Evolutionary conservation across 805 yeast species (phyloP), one percentile per base, ranked within the genome.

Genomic region (Isabelozyma pseudorhagii): DNA sequence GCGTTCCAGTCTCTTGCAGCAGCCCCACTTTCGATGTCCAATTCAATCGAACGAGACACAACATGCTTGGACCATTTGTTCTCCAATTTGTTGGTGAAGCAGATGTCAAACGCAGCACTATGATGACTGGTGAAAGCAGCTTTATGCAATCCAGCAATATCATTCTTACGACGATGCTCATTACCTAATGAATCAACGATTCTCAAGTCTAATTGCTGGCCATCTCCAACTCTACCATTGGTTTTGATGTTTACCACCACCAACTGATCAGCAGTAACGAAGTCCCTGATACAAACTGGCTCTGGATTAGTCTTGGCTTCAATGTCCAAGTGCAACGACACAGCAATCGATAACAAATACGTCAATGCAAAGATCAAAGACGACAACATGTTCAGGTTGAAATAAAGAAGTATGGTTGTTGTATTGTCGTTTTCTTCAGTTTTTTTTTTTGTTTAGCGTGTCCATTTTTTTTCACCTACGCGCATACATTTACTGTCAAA

Each of bases 1-100:
- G 91, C 89, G 65, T 91, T 90, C 97, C 98, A 94, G 73, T 94
- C 98, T 70, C 98, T 86, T 40, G 98, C 99, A 61, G 91, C 89
- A 46, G 97, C 89, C 42, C 99, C 99, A 54, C 91, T 84, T 69
- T 94, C 98, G 51, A 94, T 85, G 55, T 92, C 97, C 61, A 94
- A 75, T 63, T 91, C 97, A 59, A 94, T 75, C 47, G 85, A 85
- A 68, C 98, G 85, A 52, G 72, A 67, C 57, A 79, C 60, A 48
- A 70, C 67, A 52, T 64, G 65, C 45, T 69, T 69, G 31, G 48
- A 29, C 54, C 58, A 54, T 45, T 58, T 57, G 17, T 66, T 64
- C 44, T 59, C 62, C 59, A 71, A 65, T 45, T 75, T 66, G 68
- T 94, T 93, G 52, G 85, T 87, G 71, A 94, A 87, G 70, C 99